phyloP scores from a whole-genome alignment of 225 moss, liverwort and hornwort species.

The Asterella californica region DNA sequence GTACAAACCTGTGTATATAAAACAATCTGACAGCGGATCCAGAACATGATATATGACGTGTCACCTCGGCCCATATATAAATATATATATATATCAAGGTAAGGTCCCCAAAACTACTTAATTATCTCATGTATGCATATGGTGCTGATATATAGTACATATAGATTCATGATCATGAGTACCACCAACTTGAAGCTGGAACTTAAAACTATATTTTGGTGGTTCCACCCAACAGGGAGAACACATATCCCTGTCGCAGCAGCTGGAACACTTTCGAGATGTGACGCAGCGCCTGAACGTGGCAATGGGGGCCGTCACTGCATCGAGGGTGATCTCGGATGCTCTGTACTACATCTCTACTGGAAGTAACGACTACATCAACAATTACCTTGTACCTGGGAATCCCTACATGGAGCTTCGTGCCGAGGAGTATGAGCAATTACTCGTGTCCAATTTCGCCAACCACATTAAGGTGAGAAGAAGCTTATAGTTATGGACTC shows the following conservation, averaged over 20 bases:
- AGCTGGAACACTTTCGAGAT: slow-evolving; percentile 42
- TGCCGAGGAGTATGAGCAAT: slow-evolving; percentile 44
- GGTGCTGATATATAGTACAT: no score
- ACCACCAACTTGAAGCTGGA: no score
- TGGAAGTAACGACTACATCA: slow-evolving; percentile 82
- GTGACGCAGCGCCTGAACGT: slow-evolving; percentile 40
- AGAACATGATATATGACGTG: not conserved
- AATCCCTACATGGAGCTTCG: slow-evolving; percentile 30
- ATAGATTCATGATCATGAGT: no score
- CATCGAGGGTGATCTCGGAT: slow-evolving; percentile 47
- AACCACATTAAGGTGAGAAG: slow-evolving; percentile 52
- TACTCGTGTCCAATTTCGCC: slow-evolving; percentile 53
- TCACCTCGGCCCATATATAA: not conserved
- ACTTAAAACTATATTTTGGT: not conserved
- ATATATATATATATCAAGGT: no score
- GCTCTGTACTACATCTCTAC: slow-evolving; percentile 60
- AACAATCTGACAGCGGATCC: no score
- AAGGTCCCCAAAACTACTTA: no score
- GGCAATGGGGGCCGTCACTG: slow-evolving; percentile 34
- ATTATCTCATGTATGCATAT: no score
- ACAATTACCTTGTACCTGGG: slow-evolving; percentile 55
- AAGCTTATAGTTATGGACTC: not conserved
- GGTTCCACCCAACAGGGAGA: slow-evolving; percentile 40
- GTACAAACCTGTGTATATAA: no score
- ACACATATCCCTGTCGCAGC: slow-evolving; percentile 50